Evolutionary conservation across 2,329 filamentous ascomycete genomes (phyloP).

Genomic region (Hypocrella siamensis): DNA sequence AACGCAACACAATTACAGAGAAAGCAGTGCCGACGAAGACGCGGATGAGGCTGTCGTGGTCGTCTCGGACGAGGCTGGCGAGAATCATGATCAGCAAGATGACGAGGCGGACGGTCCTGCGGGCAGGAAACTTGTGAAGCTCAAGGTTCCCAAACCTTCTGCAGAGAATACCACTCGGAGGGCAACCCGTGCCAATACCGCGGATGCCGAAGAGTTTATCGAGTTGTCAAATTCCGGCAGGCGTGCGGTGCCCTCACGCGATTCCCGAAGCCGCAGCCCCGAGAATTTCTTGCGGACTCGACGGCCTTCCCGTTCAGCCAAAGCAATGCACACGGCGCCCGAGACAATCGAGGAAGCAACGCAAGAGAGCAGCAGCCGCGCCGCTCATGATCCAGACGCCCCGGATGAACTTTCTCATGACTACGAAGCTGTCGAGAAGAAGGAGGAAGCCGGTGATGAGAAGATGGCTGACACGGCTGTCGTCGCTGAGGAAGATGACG

Average conservation of each 20-base stretch:
- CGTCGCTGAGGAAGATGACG: slow-evolving; percentile 7
- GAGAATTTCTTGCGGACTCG: slow-evolving; percentile 28
- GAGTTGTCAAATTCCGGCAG: slow-evolving; percentile 46
- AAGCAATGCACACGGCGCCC: slow-evolving; percentile 32
- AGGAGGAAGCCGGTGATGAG: slow-evolving; percentile 14
- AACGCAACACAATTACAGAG: slow-evolving; percentile 29
- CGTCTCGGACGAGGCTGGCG: slow-evolving; percentile 11
- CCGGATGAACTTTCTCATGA: slow-evolving; percentile 22
- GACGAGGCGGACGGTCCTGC: slow-evolving; percentile 14
- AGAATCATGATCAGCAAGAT: slow-evolving; percentile 1
- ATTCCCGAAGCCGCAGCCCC: slow-evolving; percentile 39
- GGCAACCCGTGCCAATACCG: slow-evolving; percentile 36
- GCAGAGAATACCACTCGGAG: slow-evolving; percentile 22
- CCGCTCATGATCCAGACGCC: slow-evolving; percentile 17
- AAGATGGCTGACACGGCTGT: slow-evolving; percentile 11
- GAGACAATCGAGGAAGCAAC: slow-evolving; percentile 36
- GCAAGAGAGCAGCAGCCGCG: slow-evolving; percentile 30
- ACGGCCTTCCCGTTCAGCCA: slow-evolving; percentile 32
- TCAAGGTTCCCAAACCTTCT: slow-evolving; percentile 21
- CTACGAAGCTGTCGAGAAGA: slow-evolving; percentile 11
- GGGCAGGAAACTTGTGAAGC: slow-evolving; percentile 25
- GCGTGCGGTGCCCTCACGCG: slow-evolving; percentile 32
- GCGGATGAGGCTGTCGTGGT: slow-evolving; percentile 14
- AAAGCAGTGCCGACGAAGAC: slow-evolving; percentile 27
- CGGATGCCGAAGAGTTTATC: slow-evolving; percentile 37